These are phyloP conservation scores for Cercophora scortea DNA, from an alignment of 495 filamentous ascomycete species.

Conservation along the genomic window DNA sequence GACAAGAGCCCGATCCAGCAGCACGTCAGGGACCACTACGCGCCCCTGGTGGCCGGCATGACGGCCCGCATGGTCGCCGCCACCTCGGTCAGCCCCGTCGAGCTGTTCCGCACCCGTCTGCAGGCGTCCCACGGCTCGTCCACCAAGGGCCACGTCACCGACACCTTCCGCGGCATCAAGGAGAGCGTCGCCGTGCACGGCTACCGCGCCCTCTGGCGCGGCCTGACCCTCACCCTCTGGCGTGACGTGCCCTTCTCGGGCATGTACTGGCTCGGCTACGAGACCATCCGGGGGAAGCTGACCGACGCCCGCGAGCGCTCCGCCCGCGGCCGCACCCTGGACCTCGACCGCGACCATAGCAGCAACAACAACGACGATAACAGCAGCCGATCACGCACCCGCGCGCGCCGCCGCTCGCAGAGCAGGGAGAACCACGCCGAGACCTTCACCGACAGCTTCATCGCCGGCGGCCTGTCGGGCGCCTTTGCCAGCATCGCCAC, in stretches of 20 bases:
- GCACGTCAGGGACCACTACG: constrained; percentile 55
- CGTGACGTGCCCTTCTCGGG: constrained; percentile 95
- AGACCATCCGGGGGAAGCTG: constrained; percentile 61
- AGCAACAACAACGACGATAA: constrained; percentile 18
- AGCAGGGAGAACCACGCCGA: constrained; percentile 52
- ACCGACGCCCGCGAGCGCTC: constrained; percentile 51
- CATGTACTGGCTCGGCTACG: constrained; percentile 97
- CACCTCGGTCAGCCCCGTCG: constrained; percentile 77
- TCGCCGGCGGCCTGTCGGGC: constrained; percentile 75
- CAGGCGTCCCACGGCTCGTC: constrained; percentile 65
- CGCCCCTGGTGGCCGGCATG: constrained; percentile 73
- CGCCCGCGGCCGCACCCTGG: constrained; percentile 22
- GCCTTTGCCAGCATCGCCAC: constrained; percentile 83
- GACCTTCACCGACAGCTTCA: constrained; percentile 81
- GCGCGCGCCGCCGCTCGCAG: constrained; percentile 33
- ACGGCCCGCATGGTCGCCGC: constrained; percentile 74
- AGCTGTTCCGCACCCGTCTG: constrained; percentile 90
- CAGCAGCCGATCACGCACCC: constrained; percentile 4
- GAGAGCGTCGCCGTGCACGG: constrained; percentile 74
- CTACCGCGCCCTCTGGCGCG: constrained; percentile 83
- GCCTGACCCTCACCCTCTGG: constrained; percentile 88
- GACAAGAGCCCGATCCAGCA: constrained; percentile 57
- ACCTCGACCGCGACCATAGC: constrained; percentile 18
- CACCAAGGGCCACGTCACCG: constrained; percentile 47
- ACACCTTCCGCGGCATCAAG: constrained; percentile 64